A percentile compares a stretch with the other conserved stretches of the same genome.
Evolutionary conservation across 202 grass and related monocot species (phyloP).

Genomic region (Digitaria exilis): DNA sequence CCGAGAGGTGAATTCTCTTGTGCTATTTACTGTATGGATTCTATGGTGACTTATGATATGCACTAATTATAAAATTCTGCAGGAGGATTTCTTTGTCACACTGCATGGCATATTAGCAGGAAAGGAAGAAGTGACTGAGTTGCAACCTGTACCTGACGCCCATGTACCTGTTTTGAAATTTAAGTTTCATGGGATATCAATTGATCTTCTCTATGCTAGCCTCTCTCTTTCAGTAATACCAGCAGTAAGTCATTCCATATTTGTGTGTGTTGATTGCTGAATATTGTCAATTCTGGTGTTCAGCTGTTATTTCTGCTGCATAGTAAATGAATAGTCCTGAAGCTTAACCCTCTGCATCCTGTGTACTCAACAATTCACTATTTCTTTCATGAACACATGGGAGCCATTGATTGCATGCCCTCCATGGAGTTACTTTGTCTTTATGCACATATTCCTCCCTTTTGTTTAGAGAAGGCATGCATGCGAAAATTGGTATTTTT

Average conservation of each 20-base stretch:
- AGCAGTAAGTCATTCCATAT: slow-evolving; percentile 53
- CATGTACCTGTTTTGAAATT: slow-evolving; percentile 97
- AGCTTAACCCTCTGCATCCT: no score
- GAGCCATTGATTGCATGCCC: no score
- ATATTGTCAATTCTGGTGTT: no score
- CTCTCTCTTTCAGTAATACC: slow-evolving; percentile 89
- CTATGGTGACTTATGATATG: neutral
- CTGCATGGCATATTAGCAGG: slow-evolving; percentile 66
- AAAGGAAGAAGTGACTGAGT: slow-evolving; percentile 80
- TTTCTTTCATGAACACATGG: no score
- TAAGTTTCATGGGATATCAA: slow-evolving; percentile 83
- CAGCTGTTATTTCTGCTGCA: no score
- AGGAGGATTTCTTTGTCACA: slow-evolving; percentile 94
- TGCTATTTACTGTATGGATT: slow-evolving; percentile 33
- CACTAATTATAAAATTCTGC: slow-evolving; percentile 42
- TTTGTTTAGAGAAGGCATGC: no score
- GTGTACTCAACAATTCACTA: no score
- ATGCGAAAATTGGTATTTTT: no score
- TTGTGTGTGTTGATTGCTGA: neutral
- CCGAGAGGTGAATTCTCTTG: slow-evolving; percentile 62
- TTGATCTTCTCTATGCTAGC: slow-evolving; percentile 96
- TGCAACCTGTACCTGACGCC: slow-evolving; percentile 86
- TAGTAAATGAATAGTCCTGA: no score
- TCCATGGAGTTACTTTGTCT: no score
- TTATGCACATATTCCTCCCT: no score